Conservation (phyloP, 805 yeast species). For the Candida sakaeoensis region DNA sequence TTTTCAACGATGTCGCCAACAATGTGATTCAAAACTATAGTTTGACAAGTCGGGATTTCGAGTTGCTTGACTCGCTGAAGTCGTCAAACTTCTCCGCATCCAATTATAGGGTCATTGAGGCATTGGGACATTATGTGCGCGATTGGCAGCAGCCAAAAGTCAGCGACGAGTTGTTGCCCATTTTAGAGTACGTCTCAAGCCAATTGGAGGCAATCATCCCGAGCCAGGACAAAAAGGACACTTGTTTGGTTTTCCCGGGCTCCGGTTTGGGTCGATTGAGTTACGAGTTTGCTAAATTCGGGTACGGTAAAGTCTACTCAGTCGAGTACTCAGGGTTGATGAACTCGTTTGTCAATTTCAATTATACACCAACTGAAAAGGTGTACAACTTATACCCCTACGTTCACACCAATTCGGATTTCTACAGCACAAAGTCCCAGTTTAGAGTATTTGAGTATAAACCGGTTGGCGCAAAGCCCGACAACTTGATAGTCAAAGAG, state of each 20-base stretch:
- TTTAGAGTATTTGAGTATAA: slow-evolving; percentile 23
- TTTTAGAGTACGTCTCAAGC: slow-evolving; percentile 47
- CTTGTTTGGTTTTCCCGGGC: slow-evolving; percentile 75
- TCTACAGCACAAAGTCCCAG: slow-evolving; percentile 14
- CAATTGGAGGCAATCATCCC: slow-evolving; percentile 38
- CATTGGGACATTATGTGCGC: slow-evolving; percentile 70
- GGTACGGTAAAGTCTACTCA: slow-evolving; percentile 54
- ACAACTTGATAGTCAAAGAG: slow-evolving; percentile 44
- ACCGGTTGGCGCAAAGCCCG: slow-evolving; percentile 33
- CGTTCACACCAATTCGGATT: slow-evolving; percentile 49
- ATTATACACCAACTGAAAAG: slow-evolving; percentile 28
- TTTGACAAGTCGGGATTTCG: slow-evolving; percentile 34
- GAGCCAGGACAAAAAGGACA: slow-evolving; percentile 24
- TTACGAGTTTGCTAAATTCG: slow-evolving; percentile 47
- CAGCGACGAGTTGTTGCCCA: slow-evolving; percentile 36
- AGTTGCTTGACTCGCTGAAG: slow-evolving; percentile 9
- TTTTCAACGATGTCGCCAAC: slow-evolving; percentile 45
- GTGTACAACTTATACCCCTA: slow-evolving; percentile 36
- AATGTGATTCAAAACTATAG: slow-evolving; percentile 44
- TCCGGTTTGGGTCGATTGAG: slow-evolving; percentile 82
- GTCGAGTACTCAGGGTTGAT: slow-evolving; percentile 75
- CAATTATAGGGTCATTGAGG: slow-evolving; percentile 50
- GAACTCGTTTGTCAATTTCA: slow-evolving; percentile 64
- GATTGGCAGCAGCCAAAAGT: slow-evolving; percentile 56
- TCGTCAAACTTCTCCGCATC: slow-evolving; percentile 1